These are phyloP conservation scores for Aspergillus sp. DNA, from an alignment of 2,329 filamentous ascomycete genomes.

Conservation along the genomic window DNA sequence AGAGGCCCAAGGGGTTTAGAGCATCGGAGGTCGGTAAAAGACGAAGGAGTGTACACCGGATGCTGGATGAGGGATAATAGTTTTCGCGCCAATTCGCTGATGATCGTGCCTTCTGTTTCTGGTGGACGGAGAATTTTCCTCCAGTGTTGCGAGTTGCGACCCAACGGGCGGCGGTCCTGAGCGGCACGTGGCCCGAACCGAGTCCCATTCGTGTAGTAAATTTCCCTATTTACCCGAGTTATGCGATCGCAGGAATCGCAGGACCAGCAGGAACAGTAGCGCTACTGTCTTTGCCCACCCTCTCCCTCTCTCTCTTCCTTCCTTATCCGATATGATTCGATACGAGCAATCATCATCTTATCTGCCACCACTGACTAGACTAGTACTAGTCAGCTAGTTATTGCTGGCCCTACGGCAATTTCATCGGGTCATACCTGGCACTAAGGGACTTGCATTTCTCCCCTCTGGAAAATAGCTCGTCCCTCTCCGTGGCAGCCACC, in stretches of 20 bases:
- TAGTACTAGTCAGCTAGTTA: too few relatives aligned
- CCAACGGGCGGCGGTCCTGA: neutral
- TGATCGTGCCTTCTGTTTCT: neutral
- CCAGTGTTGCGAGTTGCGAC: neutral
- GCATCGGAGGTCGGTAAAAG: neutral
- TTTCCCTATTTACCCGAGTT: slow-evolving; percentile 8
- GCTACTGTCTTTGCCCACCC: too few relatives aligned
- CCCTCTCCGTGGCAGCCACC: neutral
- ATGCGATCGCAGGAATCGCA: neutral
- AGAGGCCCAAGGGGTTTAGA: too few relatives aligned
- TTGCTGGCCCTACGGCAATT: neutral
- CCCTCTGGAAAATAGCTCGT: slow-evolving; percentile 1
- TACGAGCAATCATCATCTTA: neutral
- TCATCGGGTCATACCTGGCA: too few relatives aligned
- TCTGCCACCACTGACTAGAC: neutral
- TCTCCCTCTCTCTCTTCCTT: neutral
- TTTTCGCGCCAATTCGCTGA: neutral
- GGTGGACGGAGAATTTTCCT: neutral
- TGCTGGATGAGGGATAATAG: neutral
- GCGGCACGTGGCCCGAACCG: slow-evolving; percentile 7
- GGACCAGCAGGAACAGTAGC: too few relatives aligned
- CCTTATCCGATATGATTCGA: neutral
- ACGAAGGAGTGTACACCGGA: neutral
- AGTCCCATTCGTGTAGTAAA: neutral
- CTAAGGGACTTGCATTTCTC: neutral